These are phyloP conservation scores for Monilinia polystroma DNA, from an alignment of 2,329 filamentous ascomycete genomes.

Conservation along the genomic window DNA sequence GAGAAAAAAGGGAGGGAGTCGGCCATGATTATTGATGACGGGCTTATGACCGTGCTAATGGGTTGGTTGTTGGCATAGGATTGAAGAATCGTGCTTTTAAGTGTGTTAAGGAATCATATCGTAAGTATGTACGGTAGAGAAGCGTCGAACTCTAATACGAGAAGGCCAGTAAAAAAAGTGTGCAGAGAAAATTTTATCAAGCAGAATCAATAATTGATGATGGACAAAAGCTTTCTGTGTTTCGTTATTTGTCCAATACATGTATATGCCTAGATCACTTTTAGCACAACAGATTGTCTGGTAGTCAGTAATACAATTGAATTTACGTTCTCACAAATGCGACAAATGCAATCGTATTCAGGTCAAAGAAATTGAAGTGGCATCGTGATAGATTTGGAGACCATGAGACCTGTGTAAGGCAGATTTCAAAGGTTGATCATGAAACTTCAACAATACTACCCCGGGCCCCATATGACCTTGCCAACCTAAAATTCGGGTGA, in stretches of 20 bases:
- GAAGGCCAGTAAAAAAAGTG: not conserved
- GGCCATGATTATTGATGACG: not conserved
- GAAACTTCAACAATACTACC: too few species aligned
- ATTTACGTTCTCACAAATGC: too few species aligned
- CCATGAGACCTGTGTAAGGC: too few species aligned
- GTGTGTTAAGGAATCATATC: not conserved
- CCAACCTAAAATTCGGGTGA: too few species aligned
- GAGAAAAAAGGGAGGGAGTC: not conserved
- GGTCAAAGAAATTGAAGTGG: too few species aligned
- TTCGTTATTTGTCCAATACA: too few species aligned
- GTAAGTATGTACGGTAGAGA: not conserved
- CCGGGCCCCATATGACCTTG: too few species aligned
- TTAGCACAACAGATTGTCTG: too few species aligned
- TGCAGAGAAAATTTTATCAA: not conserved
- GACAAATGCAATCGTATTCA: too few species aligned
- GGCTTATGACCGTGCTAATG: not conserved
- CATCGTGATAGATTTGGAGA: too few species aligned
- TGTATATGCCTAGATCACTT: not conserved
- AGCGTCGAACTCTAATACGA: not conserved
- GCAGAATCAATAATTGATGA: not conserved
- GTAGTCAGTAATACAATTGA: too few species aligned
- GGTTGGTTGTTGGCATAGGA: not conserved
- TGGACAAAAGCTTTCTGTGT: not conserved
- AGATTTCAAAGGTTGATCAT: too few species aligned
- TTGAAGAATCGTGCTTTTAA: not conserved